Evolutionary conservation across 352 stramenopile species (phyloP).

Genomic region (Pythium monospermum): DNA sequence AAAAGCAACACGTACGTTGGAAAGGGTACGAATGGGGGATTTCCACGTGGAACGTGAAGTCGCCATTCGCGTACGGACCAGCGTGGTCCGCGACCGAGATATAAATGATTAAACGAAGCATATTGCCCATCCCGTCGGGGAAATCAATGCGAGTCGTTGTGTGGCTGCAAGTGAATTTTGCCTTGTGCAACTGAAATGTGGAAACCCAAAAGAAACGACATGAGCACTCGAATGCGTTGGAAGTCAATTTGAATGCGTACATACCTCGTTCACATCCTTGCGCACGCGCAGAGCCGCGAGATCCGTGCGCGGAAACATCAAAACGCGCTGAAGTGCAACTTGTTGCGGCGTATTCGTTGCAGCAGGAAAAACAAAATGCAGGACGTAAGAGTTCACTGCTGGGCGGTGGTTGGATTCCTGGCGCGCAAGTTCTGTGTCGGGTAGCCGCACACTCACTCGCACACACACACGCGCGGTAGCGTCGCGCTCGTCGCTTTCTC

Average conservation of each 20-base stretch:
- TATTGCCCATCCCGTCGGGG: slow-evolving; percentile 74
- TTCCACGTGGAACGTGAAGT: slow-evolving; percentile 84
- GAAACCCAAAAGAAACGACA: neutral
- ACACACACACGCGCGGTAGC: too few relatives aligned
- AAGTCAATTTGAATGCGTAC: too few relatives aligned
- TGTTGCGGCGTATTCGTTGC: neutral
- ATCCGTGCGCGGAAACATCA: slow-evolving; percentile 59
- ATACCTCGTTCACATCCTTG: slow-evolving; percentile 84
- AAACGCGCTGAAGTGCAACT: neutral
- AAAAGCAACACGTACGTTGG: slow-evolving; percentile 38
- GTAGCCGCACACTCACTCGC: too few relatives aligned
- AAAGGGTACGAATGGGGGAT: slow-evolving; percentile 87
- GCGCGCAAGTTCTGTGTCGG: too few relatives aligned
- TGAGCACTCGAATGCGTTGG: too few relatives aligned
- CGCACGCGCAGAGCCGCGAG: slow-evolving; percentile 72
- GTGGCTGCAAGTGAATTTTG: slow-evolving; percentile 73
- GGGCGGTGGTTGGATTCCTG: too few relatives aligned
- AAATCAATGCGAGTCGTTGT: slow-evolving; percentile 81
- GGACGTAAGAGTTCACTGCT: too few relatives aligned
- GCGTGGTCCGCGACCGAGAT: slow-evolving; percentile 72
- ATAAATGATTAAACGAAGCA: slow-evolving; percentile 74
- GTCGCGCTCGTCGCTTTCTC: too few relatives aligned
- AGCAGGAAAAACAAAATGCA: too few relatives aligned
- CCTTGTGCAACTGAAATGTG: slow-evolving; percentile 57
- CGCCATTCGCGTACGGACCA: slow-evolving; percentile 75